Evolutionary conservation across 805 yeast species (phyloP), one percentile per base, ranked within the genome.

Genomic region (Saccharomycopsis synnaedendra): DNA sequence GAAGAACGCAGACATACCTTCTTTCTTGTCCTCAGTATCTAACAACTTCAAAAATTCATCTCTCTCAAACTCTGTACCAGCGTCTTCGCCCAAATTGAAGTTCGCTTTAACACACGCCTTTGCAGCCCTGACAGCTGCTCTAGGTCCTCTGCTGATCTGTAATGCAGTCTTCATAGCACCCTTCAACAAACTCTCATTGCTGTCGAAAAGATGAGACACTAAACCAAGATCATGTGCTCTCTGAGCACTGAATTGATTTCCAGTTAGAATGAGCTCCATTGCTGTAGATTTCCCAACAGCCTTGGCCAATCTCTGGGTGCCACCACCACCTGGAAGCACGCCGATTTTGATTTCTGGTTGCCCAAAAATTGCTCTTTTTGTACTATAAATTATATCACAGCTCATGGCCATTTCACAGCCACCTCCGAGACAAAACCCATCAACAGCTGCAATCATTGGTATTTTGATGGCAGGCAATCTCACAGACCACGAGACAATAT

Each of bases 341-440:
- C 79, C 80, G 30, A 74, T 62, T 50, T 68, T 69, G 56, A 74
- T 70, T 58, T 74, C 80, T 30, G 80, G 80, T 57, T 74, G 78
- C 7, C 79, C 80, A 54, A 74, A 73, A 39, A 58, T 58, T 19
- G 78, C 75, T 48, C 62, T 61, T 38, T 66, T 67, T 19, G 77
- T 74, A 11, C 74, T 74, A 49, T 74, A 74, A 42, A 74, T 59
- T 48, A 74, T 68, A 54, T 74, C 80, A 37, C 57, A 56, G 60
- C 66, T 62, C 78, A 74, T 72, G 27, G 79, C 78, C 37, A 74
- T 58, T 56, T 74, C 80, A 50, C 75, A 72, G 27, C 79, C 80
- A 19, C 80, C 80, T 31, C 80, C 80, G 8, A 75, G 65, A 10
- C 52, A 50, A 28, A 59, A 73, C 7, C 80, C 80, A 52, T 70